Evolutionary conservation across 2,329 filamentous ascomycete species (phyloP).

Genomic region (Colletotrichum noveboracense): DNA sequence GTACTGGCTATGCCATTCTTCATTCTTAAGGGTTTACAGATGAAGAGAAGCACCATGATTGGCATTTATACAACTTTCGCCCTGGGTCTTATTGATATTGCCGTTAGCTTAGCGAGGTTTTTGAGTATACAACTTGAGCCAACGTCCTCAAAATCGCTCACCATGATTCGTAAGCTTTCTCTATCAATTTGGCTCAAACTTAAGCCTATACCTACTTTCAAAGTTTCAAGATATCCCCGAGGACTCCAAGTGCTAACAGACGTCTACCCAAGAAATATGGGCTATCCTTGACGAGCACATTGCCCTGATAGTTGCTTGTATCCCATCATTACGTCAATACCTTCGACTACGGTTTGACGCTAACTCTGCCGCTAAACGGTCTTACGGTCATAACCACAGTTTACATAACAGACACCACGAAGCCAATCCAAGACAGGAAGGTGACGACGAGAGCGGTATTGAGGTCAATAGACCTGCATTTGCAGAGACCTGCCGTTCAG

Average conservation of each 20-base stretch:
- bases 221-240: background rate
- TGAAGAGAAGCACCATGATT: background rate
- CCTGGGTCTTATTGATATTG: background rate
- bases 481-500: background rate
- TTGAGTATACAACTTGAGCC: background rate
- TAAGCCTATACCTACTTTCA: background rate
- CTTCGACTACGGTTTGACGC: background rate
- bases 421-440: background rate
- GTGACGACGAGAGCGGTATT: background rate
- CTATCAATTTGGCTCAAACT: background rate
- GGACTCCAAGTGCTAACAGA: background rate
- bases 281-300: background rate
- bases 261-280: background rate
- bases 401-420: background rate
- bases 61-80: background rate
- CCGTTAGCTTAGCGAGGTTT: background rate
- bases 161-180: background rate
- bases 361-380: background rate
- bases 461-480: background rate
- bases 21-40: background rate
- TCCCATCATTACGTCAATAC: background rate
- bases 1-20: background rate
- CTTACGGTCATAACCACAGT: background rate
- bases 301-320: background rate
- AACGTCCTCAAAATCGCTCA: background rate